Base-by-base conservation (phyloP, 805 yeast species). In the Candida sanyiensis region DNA sequence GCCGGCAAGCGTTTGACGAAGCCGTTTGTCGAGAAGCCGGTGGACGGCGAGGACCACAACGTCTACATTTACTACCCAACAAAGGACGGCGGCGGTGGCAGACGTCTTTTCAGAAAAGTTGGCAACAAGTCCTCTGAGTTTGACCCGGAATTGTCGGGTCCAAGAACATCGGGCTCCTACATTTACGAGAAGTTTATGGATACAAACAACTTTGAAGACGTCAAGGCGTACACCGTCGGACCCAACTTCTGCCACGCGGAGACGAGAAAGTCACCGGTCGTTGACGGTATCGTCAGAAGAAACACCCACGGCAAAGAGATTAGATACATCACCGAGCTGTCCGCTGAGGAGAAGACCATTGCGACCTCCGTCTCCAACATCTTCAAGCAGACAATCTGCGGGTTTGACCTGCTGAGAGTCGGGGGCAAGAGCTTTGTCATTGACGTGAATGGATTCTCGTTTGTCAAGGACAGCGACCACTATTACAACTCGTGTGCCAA, bases 1-100 rank as follows among this genome's bases (percentile, higher is more conserved):
- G 75, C 83, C 49, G 96, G 94, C 7, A 61, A 74, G 51, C 65
- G 67, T 7, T 65, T 93, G 65, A 70, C 68, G 28, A 93, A 93
- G 58, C 99, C 99, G 6, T 93, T 80, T 69, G 98, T 93, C 24
- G 99, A 93, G 60, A 93, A 93, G 51, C 99, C 99, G 1, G 97
- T 89, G 4, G 96, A 93, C 61, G 99, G 99, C 39, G 99, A 93
- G 63, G 96, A 93, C 62, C 99, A 93, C 62, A 93, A 93, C 56
- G 90, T 93, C 33, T 85, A 83, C 59, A 89, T 93, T 28, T 93
- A 93, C 63, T 93, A 90, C 59, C 83, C 89, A 25, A 73, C 75
- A 41, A 74, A 82, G 42, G 83, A 83, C 37, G 99, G 99, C 33
- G 99, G 99, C 41, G 99, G 99, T 48, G 99, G 99, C 20, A 73